Percentiles rank a stretch among this genome's conserved stretches.
Evolutionary conservation across 2,329 filamentous ascomycete species (phyloP).

Genomic region (Eutypella sp.): DNA sequence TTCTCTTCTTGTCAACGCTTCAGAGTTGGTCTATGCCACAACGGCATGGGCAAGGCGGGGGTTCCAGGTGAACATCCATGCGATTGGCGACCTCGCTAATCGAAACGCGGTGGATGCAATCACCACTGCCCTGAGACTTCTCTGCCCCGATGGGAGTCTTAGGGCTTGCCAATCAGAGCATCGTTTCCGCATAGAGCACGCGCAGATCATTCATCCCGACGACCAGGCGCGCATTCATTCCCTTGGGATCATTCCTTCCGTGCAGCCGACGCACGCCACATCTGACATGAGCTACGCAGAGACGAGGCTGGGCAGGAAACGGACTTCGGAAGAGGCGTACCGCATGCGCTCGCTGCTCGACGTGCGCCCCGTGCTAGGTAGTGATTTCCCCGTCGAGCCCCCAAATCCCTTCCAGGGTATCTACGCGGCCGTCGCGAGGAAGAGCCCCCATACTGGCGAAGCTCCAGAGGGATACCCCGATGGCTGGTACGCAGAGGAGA

Average conservation of each 20-base stretch:
- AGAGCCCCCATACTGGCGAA: constrained; percentile 51
- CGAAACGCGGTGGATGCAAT: constrained; percentile 60
- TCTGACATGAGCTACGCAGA: constrained; percentile 66
- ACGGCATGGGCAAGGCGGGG: constrained; percentile 54
- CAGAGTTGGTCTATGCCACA: constrained; percentile 48
- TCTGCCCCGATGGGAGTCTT: constrained; percentile 43
- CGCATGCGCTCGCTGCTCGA: constrained; percentile 59
- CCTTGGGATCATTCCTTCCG: constrained; percentile 60
- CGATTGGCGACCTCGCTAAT: constrained; percentile 66
- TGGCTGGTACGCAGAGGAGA: constrained; percentile 58
- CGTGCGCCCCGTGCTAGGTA: constrained; percentile 54
- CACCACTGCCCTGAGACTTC: constrained; percentile 46
- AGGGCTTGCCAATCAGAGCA: constrained; percentile 46
- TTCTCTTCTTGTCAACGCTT: constrained; percentile 62
- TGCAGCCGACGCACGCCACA: constrained; percentile 69
- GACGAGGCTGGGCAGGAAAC: constrained; percentile 50
- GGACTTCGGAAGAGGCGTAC: constrained; percentile 56
- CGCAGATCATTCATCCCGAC: constrained; percentile 63
- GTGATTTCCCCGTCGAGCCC: constrained; percentile 69
- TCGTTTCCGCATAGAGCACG: constrained; percentile 65
- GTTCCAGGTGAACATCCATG: constrained; percentile 68
- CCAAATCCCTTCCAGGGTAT: constrained; percentile 63
- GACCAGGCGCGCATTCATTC: constrained; percentile 57
- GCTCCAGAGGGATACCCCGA: constrained; percentile 40
- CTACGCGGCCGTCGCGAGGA: constrained; percentile 61